Base-by-base conservation (phyloP, 768 basidiomycete species). In the Gautieria morchelliformis region DNA sequence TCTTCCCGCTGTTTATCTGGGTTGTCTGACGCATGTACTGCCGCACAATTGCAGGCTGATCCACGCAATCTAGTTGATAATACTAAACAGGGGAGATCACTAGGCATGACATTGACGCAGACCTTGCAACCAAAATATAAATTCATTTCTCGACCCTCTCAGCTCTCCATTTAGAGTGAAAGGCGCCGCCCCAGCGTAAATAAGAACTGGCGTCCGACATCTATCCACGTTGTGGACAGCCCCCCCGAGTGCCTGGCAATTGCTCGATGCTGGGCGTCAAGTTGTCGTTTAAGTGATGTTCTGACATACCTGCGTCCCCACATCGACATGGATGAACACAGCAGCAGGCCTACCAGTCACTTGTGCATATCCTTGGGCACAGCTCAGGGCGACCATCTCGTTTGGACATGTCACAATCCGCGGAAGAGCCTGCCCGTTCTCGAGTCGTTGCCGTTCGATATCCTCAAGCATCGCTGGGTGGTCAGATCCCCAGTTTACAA, bases 401-500 rank as follows among this genome's bases (percentile, higher is more conserved):
- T 85, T 87, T 0, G 86, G 85, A 58, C 81, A 84, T 2, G 81
- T 87, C 20, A 88, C 71, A 49, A 89, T 76, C 58, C 74, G 66
- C n/a, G 78, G 73, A 3, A 68, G 53, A 1, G 78, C 77, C 20
- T 66, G 60, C 27, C 66, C 68, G 14, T 53, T 45, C 55, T 70
- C 67, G 5, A 66, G 64, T 2, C 80, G 74, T 59, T 85, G 81
- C 19, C 81, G 71, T 55, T 78, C 77, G 10, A 89, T 74, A 32
- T 87, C 86, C 62, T 87, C 86, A 24, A 88, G 74, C 14, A 89
- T 66, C 0, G 80, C 85, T 0, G 85, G 83, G 62, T 88, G 86
- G 62, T 89, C 86, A 0, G 82, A 84, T 1, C 86, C 87, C 82
- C 86, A 87, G 70, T 87, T 87, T 17, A 82, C 84, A 63, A 87